phyloP scores from a whole-genome alignment of 2,329 filamentous ascomycete genomes.

The Penicillium aurantiogriseum region DNA sequence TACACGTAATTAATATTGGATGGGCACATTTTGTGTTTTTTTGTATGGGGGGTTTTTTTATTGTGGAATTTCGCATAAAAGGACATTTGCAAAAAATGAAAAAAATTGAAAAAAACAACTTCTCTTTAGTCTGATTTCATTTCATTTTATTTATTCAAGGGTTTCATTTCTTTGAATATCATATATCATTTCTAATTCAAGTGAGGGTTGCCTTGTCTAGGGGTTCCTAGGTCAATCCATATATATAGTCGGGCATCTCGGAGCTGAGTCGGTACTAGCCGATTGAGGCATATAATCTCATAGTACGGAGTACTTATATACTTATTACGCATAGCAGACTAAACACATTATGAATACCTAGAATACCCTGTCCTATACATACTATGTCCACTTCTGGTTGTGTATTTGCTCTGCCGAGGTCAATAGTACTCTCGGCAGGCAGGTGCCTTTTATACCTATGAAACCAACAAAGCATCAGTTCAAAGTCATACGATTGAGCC shows the following conservation, averaged over 20 bases:
- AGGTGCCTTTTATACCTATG: background rate
- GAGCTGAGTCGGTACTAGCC: background rate
- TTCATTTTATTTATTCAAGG: background rate
- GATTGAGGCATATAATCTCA: background rate
- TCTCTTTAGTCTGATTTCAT: background rate
- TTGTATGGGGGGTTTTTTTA: background rate
- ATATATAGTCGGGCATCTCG: background rate
- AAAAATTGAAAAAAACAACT: background rate
- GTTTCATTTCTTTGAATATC: background rate
- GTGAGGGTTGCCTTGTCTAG: background rate
- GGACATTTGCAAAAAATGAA: background rate
- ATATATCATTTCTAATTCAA: background rate
- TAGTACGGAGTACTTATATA: background rate
- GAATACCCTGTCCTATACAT: background rate
- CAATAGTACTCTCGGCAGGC: background rate
- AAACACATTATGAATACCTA: background rate
- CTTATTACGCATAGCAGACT: background rate
- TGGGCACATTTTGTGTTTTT: slow-evolving; percentile 1
- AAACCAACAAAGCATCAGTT: background rate
- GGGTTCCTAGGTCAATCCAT: background rate
- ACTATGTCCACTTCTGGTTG: background rate
- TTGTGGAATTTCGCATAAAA: slow-evolving; percentile 20
- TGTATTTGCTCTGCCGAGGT: slow-evolving; percentile 6
- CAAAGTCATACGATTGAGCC: background rate
- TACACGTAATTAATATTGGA: slow-evolving; percentile 12